Percentiles rank a stretch among this genome's conserved stretches.
These are phyloP conservation scores for Leishmania lainsoni DNA, from an alignment of 208 protist species.

Conservation along the genomic window DNA sequence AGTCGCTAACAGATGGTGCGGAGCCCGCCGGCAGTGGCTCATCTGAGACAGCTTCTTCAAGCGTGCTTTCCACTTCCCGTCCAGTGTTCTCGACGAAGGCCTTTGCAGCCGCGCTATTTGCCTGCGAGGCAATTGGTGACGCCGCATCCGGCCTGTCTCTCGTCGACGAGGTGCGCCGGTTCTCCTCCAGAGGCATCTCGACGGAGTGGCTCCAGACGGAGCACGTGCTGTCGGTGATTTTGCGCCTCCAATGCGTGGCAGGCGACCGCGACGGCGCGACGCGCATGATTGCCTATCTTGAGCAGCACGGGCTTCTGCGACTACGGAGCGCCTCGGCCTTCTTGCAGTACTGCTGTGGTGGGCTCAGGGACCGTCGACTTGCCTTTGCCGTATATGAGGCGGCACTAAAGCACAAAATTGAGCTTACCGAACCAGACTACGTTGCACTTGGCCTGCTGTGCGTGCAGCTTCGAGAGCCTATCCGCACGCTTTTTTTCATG, in stretches of 20 bases:
- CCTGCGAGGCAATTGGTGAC: slow-evolving; percentile 39
- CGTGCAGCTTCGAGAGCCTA: slow-evolving; percentile 43
- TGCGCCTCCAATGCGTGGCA: slow-evolving; percentile 65
- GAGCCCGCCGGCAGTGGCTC: background rate
- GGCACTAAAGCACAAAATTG: slow-evolving; percentile 45
- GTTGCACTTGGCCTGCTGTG: slow-evolving; percentile 51
- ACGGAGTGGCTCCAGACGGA: slow-evolving; percentile 48
- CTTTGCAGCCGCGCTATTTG: slow-evolving; percentile 56
- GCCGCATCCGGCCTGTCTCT: slow-evolving; percentile 45
- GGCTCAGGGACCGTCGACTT: slow-evolving; percentile 15
- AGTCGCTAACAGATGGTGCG: background rate
- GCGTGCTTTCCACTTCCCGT: background rate
- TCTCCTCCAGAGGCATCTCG: slow-evolving; percentile 5
- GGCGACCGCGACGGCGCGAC: slow-evolving; percentile 45
- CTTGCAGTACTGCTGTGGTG: slow-evolving; percentile 52
- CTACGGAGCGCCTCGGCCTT: slow-evolving; percentile 58
- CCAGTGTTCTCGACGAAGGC: slow-evolving; percentile 29
- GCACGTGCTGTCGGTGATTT: slow-evolving; percentile 57
- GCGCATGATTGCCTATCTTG: slow-evolving; percentile 63
- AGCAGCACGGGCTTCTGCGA: slow-evolving; percentile 47
- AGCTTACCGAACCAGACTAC: slow-evolving; percentile 54
- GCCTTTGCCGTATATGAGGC: slow-evolving; percentile 53
- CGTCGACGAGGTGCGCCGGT: slow-evolving; percentile 41
- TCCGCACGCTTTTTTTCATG: slow-evolving; percentile 48
- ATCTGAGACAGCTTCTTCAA: background rate